These are phyloP conservation scores for Lentinus tigrinus DNA, from an alignment of 768 basidiomycete species.

Conservation along the genomic window DNA sequence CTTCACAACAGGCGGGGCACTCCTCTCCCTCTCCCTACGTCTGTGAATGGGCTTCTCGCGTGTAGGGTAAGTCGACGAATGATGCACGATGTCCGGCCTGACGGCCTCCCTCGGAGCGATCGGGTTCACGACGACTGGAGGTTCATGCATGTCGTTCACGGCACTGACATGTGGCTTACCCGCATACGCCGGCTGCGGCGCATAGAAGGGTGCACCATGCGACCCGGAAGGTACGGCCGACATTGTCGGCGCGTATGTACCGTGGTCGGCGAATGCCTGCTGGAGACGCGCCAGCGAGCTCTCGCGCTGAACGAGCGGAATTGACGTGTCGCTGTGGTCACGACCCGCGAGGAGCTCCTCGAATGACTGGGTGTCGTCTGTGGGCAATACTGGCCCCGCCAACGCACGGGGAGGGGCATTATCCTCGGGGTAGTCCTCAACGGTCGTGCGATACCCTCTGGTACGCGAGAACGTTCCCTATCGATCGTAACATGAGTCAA, in stretches of 20 bases:
- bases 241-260: conserved; percentile 14
- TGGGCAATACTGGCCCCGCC: not conserved
- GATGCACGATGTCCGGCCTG: conserved; percentile 22
- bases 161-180: conserved; percentile 9
- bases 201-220: conserved; percentile 18
- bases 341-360: conserved; percentile 15
- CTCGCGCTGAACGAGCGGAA: conserved; percentile 29
- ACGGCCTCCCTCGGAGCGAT: conserved; percentile 11
- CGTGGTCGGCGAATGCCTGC: conserved; percentile 27
- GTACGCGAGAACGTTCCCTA: not conserved
- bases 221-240: conserved; percentile 20
- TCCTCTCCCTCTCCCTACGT: conserved; percentile 11
- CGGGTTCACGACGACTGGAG: conserved; percentile 19
- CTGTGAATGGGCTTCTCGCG: not conserved
- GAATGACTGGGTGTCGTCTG: conserved; percentile 17
- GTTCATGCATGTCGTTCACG: conserved; percentile 18
- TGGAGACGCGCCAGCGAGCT: conserved; percentile 27
- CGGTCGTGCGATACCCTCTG: conserved; percentile 9
- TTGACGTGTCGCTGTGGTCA: conserved; percentile 13
- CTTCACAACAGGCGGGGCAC: conserved; percentile 8
- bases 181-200: conserved; percentile 10
- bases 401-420: not conserved
- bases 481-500: not conserved
- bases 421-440: conserved; percentile 19
- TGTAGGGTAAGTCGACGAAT: conserved; percentile 9